Base-by-base conservation (phyloP, 306 rosid species). In the Castanopsis chinensis region DNA sequence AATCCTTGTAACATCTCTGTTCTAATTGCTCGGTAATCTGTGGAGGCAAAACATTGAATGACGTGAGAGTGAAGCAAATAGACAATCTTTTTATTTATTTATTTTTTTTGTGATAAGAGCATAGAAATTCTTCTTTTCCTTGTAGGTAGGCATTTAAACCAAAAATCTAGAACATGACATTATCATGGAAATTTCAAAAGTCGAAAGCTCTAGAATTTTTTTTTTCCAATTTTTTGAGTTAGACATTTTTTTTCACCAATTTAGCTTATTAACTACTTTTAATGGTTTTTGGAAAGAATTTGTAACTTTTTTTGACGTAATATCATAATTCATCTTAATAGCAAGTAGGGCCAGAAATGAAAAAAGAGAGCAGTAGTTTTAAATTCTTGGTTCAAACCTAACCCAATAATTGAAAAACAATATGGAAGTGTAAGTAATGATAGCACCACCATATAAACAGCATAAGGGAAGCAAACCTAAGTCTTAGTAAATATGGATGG, bases 1-100 rank as follows among this genome's bases (percentile, higher is more conserved):
- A 79, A 81, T 92, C 97, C 88, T 92, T 95, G 91, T 86, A 95
- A 81, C 89, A 95, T 78, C 93, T 83, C 84, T 87, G 97, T 85
- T 95, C 98, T 81, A 95, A 82, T 76, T 68, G 76, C 4, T 89
- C 91, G 18, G 97, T 90, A 80, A 95, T 91, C 99, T 95, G 87
- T 79, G 78, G 33, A 83, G 54, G 75, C 57, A 79, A 78, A 80
- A 71, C 79, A 86, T 32, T 54, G 77, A 72, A 59, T 55, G 54
- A 60, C 73, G 69, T 78, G 53, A 84, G 77, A 78, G 43, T 74
- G 79, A 70, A 72, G 57, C 19, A 64, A n/a, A 71, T 49, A 6
- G 19, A 68, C 52, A 51, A 21, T 71, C 63, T 53, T 12, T 51
- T 79, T 69, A 1, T 7, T 37, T 37, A 0, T 37, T 1, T 6